Evolutionary conservation across 169 alveolate species (phyloP).

Genomic region (Cryptosporidium sp.): DNA sequence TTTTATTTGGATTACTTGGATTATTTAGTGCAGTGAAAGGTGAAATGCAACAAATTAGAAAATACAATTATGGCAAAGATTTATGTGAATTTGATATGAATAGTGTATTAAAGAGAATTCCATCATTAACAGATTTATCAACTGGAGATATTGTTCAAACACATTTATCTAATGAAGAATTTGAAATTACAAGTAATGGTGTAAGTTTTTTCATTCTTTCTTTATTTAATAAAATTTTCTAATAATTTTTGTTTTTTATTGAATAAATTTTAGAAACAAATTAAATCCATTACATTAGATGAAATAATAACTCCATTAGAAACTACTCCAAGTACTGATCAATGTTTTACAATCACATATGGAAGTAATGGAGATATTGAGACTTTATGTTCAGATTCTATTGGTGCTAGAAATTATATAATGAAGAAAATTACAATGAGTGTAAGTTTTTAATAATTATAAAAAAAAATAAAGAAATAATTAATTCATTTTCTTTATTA

Average conservation of each 20-base stretch:
- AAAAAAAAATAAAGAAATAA: not conserved
- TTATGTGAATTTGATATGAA: conserved; percentile 58
- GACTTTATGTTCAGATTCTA: conserved; percentile 63
- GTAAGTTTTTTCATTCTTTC: conserved; percentile 15
- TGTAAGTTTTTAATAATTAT: conserved; percentile 25
- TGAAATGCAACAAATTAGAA: not conserved
- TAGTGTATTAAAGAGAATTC: conserved; percentile 69
- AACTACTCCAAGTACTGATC: conserved; percentile 69
- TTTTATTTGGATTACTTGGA: conserved; percentile 38
- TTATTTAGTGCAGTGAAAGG: not conserved
- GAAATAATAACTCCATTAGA: conserved; percentile 49
- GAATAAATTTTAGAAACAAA: conserved; percentile 11
- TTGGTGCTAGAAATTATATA: conserved; percentile 71
- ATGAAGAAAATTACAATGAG: conserved; percentile 71
- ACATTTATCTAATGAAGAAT: conserved; percentile 37
- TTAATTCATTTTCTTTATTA: not conserved
- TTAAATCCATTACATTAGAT: conserved; percentile 29
- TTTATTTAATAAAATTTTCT: not conserved
- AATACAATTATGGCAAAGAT: conserved; percentile 58
- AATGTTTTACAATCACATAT: conserved; percentile 51
- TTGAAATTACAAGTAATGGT: conserved; percentile 32
- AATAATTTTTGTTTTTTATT: not conserved
- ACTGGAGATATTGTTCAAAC: conserved; percentile 44
- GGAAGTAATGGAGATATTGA: conserved; percentile 23
- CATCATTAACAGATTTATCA: conserved; percentile 50